phyloP scores from a whole-genome alignment of 148 eudicot species.

The Rhododendron ovatum region DNA sequence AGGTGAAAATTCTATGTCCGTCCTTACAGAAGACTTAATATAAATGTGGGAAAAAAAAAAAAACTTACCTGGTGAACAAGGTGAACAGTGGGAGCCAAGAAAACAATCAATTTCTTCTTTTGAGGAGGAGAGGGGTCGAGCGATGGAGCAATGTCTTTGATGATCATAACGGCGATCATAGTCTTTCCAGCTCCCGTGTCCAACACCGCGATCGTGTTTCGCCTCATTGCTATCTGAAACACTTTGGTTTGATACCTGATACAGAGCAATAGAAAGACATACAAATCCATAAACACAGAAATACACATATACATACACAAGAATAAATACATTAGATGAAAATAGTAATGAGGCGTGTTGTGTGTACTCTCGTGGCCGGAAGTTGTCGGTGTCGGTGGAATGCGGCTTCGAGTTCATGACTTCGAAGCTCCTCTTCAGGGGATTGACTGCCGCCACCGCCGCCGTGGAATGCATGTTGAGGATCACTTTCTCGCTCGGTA shows the following conservation, averaged over 20 bases:
- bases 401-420: conserved; percentile 6
- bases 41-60: background rate
- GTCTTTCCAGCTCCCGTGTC: conserved; percentile 51
- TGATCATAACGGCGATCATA: conserved; percentile 42
- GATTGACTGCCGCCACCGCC: background rate
- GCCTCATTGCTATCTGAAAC: conserved; percentile 37
- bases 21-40: background rate
- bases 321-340: background rate
- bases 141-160: conserved; percentile 36
- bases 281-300: background rate
- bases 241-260: conserved; percentile 43
- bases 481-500: background rate
- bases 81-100: conserved; percentile 59
- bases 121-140: conserved; percentile 2
- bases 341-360: background rate
- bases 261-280: background rate
- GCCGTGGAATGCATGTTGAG: background rate
- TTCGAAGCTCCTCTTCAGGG: conserved; percentile 17
- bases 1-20: background rate
- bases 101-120: conserved; percentile 33
- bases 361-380: conserved; percentile 16
- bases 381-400: background rate
- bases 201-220: conserved; percentile 53
- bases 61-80: conserved; percentile 53
- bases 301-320: background rate